phyloP scores from a whole-genome alignment of 495 filamentous ascomycete genomes.

The Collariella sp. region DNA sequence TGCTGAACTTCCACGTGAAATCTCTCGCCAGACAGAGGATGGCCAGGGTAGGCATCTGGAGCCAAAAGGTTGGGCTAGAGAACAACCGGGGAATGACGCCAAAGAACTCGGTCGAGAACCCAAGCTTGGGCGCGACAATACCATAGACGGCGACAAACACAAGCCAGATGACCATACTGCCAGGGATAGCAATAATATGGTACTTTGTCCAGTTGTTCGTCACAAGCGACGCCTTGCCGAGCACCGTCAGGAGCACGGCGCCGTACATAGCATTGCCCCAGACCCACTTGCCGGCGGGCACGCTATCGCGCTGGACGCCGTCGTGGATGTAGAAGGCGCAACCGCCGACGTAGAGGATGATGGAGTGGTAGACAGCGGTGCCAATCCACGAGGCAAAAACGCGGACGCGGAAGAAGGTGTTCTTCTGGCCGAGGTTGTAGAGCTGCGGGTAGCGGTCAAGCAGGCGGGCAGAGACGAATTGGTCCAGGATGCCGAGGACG shows the following conservation, averaged over 20 bases:
- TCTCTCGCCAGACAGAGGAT: constrained; percentile 80
- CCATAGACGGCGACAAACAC: constrained; percentile 83
- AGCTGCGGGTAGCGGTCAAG: constrained; percentile 96
- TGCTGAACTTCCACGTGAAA: constrained; percentile 76
- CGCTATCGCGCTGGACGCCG: constrained; percentile 63
- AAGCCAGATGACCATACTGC: constrained; percentile 86
- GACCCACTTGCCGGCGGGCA: constrained; percentile 86
- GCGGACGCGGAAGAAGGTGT: constrained; percentile 82
- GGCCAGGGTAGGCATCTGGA: constrained; percentile 73
- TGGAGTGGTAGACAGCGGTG: constrained; percentile 93
- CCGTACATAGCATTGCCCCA: constrained; percentile 94
- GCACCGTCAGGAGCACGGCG: constrained; percentile 78
- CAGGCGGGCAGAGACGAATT: constrained; percentile 93
- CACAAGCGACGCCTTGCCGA: constrained; percentile 90
- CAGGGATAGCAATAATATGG: constrained; percentile 89
- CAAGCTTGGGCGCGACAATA: constrained; percentile 78
- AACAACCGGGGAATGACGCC: constrained; percentile 77
- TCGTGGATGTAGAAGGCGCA: constrained; percentile 74
- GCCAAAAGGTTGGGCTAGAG: constrained; percentile 77
- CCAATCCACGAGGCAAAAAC: constrained; percentile 88
- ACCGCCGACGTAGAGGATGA: constrained; percentile 79
- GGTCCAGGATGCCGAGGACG: constrained; percentile 93
- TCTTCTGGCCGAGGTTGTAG: constrained; percentile 87
- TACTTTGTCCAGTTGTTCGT: constrained; percentile 99
- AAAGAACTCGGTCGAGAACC: constrained; percentile 75